Evolutionary conservation across 352 stramenopile species (phyloP).

Genomic region (Blastocystis sp.): DNA sequence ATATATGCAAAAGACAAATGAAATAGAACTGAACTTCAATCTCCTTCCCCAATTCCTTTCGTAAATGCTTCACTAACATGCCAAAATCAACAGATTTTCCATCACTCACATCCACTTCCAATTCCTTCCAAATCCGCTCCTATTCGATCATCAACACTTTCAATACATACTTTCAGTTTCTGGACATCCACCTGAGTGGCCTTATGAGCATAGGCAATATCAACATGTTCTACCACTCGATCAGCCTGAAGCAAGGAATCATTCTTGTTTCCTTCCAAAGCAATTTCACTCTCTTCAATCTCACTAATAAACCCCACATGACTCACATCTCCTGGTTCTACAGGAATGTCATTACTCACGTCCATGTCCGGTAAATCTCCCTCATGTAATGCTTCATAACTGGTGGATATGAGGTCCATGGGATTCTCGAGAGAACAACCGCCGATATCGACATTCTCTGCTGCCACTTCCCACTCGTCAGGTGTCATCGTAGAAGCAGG

Average conservation of each 20-base stretch:
- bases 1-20: constrained; percentile 45
- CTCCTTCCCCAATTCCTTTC: background rate
- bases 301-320: constrained; percentile 28
- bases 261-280: background rate
- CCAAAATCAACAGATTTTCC: background rate
- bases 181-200: constrained; percentile 25
- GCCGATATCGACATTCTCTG: constrained; percentile 14
- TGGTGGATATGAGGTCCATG: background rate
- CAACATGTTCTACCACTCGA: background rate
- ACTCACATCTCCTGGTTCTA: background rate
- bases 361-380: background rate
- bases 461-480: constrained; percentile 8
- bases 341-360: background rate
- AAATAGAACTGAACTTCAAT: constrained; percentile 19
- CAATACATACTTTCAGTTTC: background rate
- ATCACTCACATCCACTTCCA: background rate
- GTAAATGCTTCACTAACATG: background rate
- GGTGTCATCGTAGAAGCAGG: background rate
- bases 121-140: background rate
- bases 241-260: background rate
- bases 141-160: background rate
- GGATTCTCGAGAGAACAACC: constrained; percentile 9
- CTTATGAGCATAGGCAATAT: background rate
- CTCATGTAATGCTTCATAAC: background rate
- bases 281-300: constrained; percentile 2